Conservation (phyloP, 106 monocot genomes). For the Platanthera zijinensis region DNA sequence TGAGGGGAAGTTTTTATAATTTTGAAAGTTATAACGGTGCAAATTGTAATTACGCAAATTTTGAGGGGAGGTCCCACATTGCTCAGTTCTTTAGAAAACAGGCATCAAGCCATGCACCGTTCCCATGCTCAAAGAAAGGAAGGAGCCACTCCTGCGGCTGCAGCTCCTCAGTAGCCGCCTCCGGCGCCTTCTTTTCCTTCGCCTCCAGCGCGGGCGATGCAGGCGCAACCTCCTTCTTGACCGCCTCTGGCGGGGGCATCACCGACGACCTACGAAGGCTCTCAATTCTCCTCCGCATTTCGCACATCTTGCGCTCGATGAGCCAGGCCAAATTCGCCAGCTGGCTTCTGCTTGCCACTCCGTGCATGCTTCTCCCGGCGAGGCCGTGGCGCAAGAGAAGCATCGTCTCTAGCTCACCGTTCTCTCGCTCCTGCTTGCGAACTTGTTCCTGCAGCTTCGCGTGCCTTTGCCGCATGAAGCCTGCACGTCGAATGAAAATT, state of each 20-base stretch:
- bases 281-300: neutral
- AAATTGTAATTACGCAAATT: too few relatives aligned
- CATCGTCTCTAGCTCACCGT: slow-evolving; percentile 22
- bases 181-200: neutral
- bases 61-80: too few relatives aligned
- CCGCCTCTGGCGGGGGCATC: neutral
- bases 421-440: slow-evolving; percentile 23
- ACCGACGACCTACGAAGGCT: neutral
- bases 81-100: too few relatives aligned
- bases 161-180: neutral
- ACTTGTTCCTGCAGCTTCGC: slow-evolving; percentile 24
- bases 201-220: neutral
- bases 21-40: too few relatives aligned
- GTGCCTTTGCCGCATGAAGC: slow-evolving; percentile 23
- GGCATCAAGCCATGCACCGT: neutral
- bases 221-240: neutral
- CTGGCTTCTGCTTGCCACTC: slow-evolving; percentile 5
- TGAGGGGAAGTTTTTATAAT: too few relatives aligned
- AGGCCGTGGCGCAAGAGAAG: slow-evolving; percentile 18
- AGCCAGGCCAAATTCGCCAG: slow-evolving; percentile 4
- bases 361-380: neutral
- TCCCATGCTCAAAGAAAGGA: neutral
- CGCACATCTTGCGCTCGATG: slow-evolving; percentile 4
- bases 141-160: slow-evolving; percentile 1
- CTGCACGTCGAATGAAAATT: neutral